Percentiles rank a stretch among this genome's conserved stretches.
phyloP scores from a whole-genome alignment of 441 rosid species.

The Gossypium aridum region DNA sequence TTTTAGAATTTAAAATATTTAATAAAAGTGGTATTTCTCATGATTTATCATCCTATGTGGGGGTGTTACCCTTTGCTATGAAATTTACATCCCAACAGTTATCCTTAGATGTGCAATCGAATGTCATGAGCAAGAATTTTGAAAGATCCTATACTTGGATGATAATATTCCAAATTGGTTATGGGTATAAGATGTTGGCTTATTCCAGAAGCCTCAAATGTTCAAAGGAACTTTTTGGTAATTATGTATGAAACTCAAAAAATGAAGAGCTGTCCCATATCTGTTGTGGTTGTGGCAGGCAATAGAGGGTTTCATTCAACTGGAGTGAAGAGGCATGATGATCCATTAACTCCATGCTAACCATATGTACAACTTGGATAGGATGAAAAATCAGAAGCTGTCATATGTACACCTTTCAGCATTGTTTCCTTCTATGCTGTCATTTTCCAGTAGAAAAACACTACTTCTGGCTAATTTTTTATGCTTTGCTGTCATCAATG shows the following conservation, averaged over 20 bases:
- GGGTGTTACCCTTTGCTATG: too few relatives aligned
- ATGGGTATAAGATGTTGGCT: not conserved
- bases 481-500: too few relatives aligned
- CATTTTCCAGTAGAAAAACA: slow-evolving; percentile 87
- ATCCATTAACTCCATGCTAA: slow-evolving; percentile 53
- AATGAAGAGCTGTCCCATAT: not conserved
- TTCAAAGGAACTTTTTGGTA: not conserved
- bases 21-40: too few relatives aligned
- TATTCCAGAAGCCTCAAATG: not conserved
- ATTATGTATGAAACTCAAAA: not conserved
- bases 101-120: too few relatives aligned
- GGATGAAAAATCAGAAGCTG: slow-evolving; percentile 69
- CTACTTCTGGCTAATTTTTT: slow-evolving; percentile 46
- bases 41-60: too few relatives aligned
- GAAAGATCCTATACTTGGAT: not conserved
- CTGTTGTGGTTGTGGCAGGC: slow-evolving; percentile 29
- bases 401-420: slow-evolving; percentile 78
- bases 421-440: slow-evolving; percentile 80
- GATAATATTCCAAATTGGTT: not conserved
- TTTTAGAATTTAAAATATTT: too few relatives aligned
- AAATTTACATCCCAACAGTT: too few relatives aligned
- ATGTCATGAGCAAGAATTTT: not conserved
- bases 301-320: slow-evolving; percentile 77
- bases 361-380: slow-evolving; percentile 97
- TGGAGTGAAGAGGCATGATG: slow-evolving; percentile 15